Percentiles rank a stretch among this genome's conserved stretches.
Evolutionary conservation across 2,329 filamentous ascomycete genomes (phyloP).

Genomic region (Fusarium robinianum): DNA sequence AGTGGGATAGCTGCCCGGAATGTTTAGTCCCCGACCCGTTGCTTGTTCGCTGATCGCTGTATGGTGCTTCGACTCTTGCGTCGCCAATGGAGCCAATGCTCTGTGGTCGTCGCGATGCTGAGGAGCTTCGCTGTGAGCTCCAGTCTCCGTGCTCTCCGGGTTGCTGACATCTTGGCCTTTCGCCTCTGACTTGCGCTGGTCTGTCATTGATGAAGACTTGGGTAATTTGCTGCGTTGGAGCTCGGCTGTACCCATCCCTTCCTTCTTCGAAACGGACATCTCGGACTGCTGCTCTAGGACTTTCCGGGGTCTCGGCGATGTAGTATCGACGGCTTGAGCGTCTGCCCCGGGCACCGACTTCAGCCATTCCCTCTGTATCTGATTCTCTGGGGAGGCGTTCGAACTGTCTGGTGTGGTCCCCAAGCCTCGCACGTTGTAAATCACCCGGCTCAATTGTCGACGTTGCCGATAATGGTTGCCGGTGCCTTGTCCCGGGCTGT

Average conservation of each 20-base stretch:
- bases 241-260: slow-evolving; percentile 3
- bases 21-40: slow-evolving; percentile 17
- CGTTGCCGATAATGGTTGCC: slow-evolving; percentile 8
- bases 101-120: background rate
- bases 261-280: slow-evolving; percentile 9
- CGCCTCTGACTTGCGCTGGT: background rate
- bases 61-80: slow-evolving; percentile 1
- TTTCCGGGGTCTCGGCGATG: slow-evolving; percentile 26
- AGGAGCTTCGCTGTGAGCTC: background rate
- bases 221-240: slow-evolving; percentile 32
- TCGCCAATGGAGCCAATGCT: slow-evolving; percentile 1
- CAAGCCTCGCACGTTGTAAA: slow-evolving; percentile 31
- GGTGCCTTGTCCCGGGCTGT: background rate
- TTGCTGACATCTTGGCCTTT: background rate
- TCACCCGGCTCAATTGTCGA: slow-evolving; percentile 19
- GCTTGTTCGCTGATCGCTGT: slow-evolving; percentile 3
- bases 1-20: slow-evolving; percentile 39
- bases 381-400: slow-evolving; percentile 25
- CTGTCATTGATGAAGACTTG: slow-evolving; percentile 34
- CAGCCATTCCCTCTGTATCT: slow-evolving; percentile 36
- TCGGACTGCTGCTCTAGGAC: slow-evolving; percentile 19
- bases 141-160: background rate
- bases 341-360: slow-evolving; percentile 20
- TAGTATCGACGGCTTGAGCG: slow-evolving; percentile 40
- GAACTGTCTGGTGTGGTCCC: slow-evolving; percentile 23